Conservation (phyloP, 768 basidiomycete species). For the Collybiopsis confluens region DNA sequence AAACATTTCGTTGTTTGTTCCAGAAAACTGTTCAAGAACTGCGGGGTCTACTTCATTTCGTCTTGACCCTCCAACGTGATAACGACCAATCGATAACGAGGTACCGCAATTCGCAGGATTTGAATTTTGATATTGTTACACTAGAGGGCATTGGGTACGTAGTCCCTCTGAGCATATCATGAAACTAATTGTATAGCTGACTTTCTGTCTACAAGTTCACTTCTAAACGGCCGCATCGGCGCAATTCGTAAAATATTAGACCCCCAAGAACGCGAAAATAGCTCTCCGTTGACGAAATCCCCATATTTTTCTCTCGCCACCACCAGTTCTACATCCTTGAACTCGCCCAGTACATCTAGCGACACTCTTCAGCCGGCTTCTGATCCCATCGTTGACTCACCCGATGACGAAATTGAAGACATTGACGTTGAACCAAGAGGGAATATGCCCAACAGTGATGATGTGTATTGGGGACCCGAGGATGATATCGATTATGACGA, state of each 20-base stretch:
- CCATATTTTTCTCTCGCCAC: background rate
- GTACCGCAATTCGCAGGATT: constrained; percentile 13
- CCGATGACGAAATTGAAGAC: background rate
- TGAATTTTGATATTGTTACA: constrained; percentile 32
- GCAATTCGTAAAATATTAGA: constrained; percentile 33
- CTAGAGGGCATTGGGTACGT: constrained; percentile 40
- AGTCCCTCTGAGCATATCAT: background rate
- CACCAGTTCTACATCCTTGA: background rate
- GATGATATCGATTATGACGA: constrained; percentile 17
- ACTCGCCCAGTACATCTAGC: background rate
- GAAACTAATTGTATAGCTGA: background rate
- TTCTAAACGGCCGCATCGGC: constrained; percentile 31
- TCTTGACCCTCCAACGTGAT: constrained; percentile 11
- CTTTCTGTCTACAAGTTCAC: constrained; percentile 22
- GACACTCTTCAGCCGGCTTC: background rate
- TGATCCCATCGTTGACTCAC: background rate
- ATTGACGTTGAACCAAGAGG: constrained; percentile 17
- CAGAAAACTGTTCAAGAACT: constrained; percentile 27
- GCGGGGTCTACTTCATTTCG: constrained; percentile 18
- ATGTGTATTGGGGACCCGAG: constrained; percentile 46
- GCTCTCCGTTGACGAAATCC: background rate
- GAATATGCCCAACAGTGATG: constrained; percentile 35
- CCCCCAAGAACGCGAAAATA: constrained; percentile 6
- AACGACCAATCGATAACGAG: background rate
- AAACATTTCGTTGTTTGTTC: constrained; percentile 26